Base-by-base conservation (phyloP, 208 protist genomes). In the Acanthamoeba royreba region DNA sequence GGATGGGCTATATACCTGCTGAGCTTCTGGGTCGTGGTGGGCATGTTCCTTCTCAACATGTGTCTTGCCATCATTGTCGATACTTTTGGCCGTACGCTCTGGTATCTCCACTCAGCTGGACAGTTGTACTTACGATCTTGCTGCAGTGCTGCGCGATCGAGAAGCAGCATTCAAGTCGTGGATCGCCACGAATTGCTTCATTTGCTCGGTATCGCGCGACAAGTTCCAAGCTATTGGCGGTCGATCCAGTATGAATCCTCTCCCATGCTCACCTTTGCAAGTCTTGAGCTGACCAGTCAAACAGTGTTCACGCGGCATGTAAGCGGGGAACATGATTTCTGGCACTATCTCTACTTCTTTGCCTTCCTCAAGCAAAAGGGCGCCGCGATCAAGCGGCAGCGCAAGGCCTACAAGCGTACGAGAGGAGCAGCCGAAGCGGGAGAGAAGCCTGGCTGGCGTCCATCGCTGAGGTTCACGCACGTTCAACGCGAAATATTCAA, bases 291-390 rank as follows among this genome's bases (percentile, higher is more conserved):
- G 17, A 5, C 49, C 13, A 13, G 13, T 13, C 22, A 1, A 25
- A 22, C 35, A 92, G 88, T 92, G 88, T 92, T 92, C 55, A 28
- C 53, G 46, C 40, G 47, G 2, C 88, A 92, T 46, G 43, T 81
- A 28, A 49, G 47, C 40, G 63, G 33, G 7, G 88, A 92, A 33
- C 88, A 92, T 45, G 47, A 92, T 42, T 35, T 92, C 2, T 92
- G 88, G 88, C 88, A 92, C 28, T 92, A 92, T 22, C 61, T 92
- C 3, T 92, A 92, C 61, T 92, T 92, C 63, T 92, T 92, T 43
- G 88, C 88, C 2, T 92, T 92, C 45, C 66, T 92, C 43, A 92
- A 92, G 88, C 42, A 83, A 28, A 92, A 92, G 66, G 13, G 47
- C 31, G 42, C 74, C 43, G 88, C 88, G 22, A 92, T 92, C 40